Percentiles rank a stretch among this genome's conserved stretches.
phyloP scores from a whole-genome alignment of 371 early-diverging fungal species.

The Zychaea mexicana region DNA sequence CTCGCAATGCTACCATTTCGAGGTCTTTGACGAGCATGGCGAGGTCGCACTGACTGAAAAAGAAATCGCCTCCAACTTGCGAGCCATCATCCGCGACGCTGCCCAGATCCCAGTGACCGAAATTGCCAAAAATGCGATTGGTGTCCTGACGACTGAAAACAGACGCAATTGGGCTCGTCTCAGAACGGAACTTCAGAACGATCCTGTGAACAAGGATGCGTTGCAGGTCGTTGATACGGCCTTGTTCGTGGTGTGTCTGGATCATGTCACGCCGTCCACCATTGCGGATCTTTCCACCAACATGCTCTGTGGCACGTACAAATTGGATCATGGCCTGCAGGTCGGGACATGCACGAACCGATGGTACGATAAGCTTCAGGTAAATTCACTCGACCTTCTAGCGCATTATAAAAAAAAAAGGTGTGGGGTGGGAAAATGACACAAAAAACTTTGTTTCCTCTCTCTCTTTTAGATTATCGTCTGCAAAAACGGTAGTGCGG shows the following conservation, averaged over 20 bases:
- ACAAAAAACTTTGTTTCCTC: not conserved
- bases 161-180: slow-evolving; percentile 76
- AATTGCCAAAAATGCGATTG: slow-evolving; percentile 57
- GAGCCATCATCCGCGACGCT: slow-evolving; percentile 46
- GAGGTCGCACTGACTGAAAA: slow-evolving; percentile 44
- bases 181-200: slow-evolving; percentile 35
- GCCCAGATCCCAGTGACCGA: slow-evolving; percentile 35
- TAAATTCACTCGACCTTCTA: slow-evolving; percentile 14
- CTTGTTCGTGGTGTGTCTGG: slow-evolving; percentile 82
- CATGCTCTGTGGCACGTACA: slow-evolving; percentile 62
- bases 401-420: not conserved
- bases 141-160: slow-evolving; percentile 70
- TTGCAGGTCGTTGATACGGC: slow-evolving; percentile 70
- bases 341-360: slow-evolving; percentile 63
- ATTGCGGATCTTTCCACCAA: slow-evolving; percentile 53
- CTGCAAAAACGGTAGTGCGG: slow-evolving; percentile 62
- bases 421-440: slow-evolving; percentile 5
- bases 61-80: slow-evolving; percentile 50
- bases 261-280: slow-evolving; percentile 58
- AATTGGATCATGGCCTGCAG: slow-evolving; percentile 53
- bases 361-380: slow-evolving; percentile 66
- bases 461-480: slow-evolving; percentile 49
- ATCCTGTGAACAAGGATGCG: slow-evolving; percentile 57
- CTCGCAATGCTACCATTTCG: slow-evolving; percentile 70
- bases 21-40: slow-evolving; percentile 60